Percentiles rank a stretch among this genome's conserved stretches.
These are phyloP conservation scores for Angomonas desouzai DNA, from an alignment of 208 protist species.

Conservation along the genomic window DNA sequence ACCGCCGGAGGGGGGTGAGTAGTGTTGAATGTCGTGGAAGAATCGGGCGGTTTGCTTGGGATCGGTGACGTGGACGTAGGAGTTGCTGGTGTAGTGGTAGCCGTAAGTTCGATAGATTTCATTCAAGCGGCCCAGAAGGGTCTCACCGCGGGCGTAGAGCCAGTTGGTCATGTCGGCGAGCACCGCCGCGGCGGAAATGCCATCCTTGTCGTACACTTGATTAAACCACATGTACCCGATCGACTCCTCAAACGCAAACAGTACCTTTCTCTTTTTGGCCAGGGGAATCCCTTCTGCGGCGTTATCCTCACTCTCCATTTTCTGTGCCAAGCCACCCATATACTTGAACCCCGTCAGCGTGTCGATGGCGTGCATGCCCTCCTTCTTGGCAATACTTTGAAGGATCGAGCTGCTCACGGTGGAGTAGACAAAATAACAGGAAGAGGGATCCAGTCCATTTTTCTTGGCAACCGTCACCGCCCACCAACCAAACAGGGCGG, in stretches of 20 bases:
- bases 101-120: slow-evolving; percentile 84
- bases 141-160: slow-evolving; percentile 32
- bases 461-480: slow-evolving; percentile 37
- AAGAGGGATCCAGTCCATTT: slow-evolving; percentile 30
- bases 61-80: slow-evolving; percentile 92
- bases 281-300: not conserved
- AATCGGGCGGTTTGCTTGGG: slow-evolving; percentile 68
- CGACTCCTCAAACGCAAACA: slow-evolving; percentile 97
- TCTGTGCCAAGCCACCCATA: slow-evolving; percentile 90
- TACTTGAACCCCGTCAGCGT: slow-evolving; percentile 99
- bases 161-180: slow-evolving; percentile 89
- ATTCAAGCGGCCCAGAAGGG: slow-evolving; percentile 54
- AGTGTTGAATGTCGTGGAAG: slow-evolving; percentile 68
- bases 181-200: slow-evolving; percentile 89
- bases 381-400: slow-evolving; percentile 84
- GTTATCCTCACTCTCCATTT: slow-evolving; percentile 27
- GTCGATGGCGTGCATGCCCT: slow-evolving; percentile 91
- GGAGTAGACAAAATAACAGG: slow-evolving; percentile 59
- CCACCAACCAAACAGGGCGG: slow-evolving; percentile 94
- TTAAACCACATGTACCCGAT: slow-evolving; percentile 96
- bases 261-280: slow-evolving; percentile 18
- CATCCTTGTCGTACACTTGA: slow-evolving; percentile 96
- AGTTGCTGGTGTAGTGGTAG: slow-evolving; percentile 87
- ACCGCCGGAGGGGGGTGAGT: not conserved
- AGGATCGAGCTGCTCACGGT: slow-evolving; percentile 90